A percentile compares a stretch with the other conserved stretches of the same genome.
Evolutionary conservation across 2,329 filamentous ascomycete species (phyloP).

Genomic region (Metarhizium robertsii): DNA sequence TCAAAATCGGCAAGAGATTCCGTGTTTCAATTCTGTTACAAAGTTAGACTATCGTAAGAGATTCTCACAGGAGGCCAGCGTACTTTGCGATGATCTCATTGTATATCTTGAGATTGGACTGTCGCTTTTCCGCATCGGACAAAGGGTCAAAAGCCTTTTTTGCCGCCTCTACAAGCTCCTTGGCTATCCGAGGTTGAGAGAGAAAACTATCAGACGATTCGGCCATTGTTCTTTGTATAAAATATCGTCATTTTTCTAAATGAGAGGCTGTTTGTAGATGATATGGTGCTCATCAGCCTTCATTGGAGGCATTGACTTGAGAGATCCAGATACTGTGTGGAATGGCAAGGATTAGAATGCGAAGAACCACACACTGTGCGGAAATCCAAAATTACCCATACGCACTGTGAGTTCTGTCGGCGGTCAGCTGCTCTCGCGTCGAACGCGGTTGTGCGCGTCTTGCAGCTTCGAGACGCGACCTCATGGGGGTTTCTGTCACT

Average conservation of each 20-base stretch:
- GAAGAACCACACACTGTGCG: constrained; percentile 2
- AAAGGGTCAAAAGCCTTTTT: constrained; percentile 41
- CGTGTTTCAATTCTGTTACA: constrained; percentile 29
- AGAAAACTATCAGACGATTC: constrained; percentile 12
- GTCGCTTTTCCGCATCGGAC: constrained; percentile 21
- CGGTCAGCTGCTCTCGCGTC: constrained; percentile 19
- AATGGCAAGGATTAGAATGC: too few species aligned
- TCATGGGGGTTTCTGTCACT: not conserved
- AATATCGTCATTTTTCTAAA: not conserved
- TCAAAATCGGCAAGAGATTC: constrained; percentile 51
- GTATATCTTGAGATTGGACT: constrained; percentile 30
- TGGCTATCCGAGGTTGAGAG: constrained; percentile 20
- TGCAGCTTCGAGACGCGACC: not conserved
- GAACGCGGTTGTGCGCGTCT: constrained; percentile 5
- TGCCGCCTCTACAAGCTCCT: constrained; percentile 29
- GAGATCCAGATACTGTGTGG: too few species aligned
- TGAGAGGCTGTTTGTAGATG: not conserved
- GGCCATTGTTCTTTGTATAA: constrained; percentile 13
- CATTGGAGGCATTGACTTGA: not conserved
- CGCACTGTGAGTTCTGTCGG: not conserved
- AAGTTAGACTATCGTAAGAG: not conserved
- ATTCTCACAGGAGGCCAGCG: constrained; percentile 6
- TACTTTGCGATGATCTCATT: constrained; percentile 41
- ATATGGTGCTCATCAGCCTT: not conserved
- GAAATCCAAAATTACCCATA: not conserved